Percentiles rank a stretch among this genome's conserved stretches.
These are phyloP conservation scores for Setomelanomma holmii DNA, from an alignment of 2,329 filamentous ascomycete genomes.

Conservation along the genomic window DNA sequence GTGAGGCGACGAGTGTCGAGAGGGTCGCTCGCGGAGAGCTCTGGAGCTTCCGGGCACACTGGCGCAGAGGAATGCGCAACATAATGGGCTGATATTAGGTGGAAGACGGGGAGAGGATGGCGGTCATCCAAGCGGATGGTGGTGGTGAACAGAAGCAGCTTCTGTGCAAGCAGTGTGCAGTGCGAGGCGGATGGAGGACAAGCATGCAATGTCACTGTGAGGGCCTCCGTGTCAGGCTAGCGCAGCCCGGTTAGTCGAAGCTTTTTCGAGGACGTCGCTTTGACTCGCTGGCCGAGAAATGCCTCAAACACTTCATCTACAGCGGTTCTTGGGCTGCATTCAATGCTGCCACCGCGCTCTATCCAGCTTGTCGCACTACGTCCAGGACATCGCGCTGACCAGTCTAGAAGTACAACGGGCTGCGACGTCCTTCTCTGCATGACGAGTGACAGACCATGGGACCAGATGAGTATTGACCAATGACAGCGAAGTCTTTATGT, in stretches of 20 bases:
- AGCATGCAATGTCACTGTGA: conserved; percentile 21
- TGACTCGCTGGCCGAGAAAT: conserved; percentile 28
- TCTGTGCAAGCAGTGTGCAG: conserved; percentile 25
- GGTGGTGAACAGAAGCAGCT: conserved; percentile 26
- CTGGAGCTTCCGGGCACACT: conserved; percentile 70
- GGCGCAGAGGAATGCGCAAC: conserved; percentile 73
- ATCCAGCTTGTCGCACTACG: background rate
- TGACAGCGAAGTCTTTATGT: conserved; percentile 17
- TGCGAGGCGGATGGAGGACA: conserved; percentile 10
- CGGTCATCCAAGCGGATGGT: conserved; percentile 41
- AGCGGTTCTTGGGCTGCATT: background rate
- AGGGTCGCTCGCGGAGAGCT: conserved; percentile 58
- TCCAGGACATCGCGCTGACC: background rate
- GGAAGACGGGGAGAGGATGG: conserved; percentile 25
- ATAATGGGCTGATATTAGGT: conserved; percentile 58
- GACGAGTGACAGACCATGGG: background rate
- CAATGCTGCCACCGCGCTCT: background rate
- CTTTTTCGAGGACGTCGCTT: conserved; percentile 11
- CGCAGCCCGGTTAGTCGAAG: conserved; percentile 9
- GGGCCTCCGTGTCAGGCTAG: conserved; percentile 27
- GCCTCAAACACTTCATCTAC: conserved; percentile 22
- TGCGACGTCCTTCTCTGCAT: background rate
- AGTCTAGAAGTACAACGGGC: background rate
- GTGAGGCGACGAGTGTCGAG: conserved; percentile 48
- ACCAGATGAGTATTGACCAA: conserved; percentile 13